Evolutionary conservation across 108 stramenopile genomes (phyloP).

Genomic region (Cyclotella choctawhatcheeana): DNA sequence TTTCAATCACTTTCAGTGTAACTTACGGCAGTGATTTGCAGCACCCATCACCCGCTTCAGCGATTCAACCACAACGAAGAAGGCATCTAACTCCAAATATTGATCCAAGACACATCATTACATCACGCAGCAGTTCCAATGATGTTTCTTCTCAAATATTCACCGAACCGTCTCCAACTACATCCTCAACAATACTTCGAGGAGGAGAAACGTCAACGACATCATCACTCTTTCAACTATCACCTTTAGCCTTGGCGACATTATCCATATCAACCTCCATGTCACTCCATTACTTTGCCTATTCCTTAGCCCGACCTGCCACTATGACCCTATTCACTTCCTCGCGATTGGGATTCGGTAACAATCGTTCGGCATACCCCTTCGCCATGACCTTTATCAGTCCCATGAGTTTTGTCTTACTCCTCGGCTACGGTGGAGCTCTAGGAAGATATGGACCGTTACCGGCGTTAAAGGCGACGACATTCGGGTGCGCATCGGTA

Average conservation of each 20-base stretch:
- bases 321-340: constrained; percentile 60
- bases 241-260: constrained; percentile 36
- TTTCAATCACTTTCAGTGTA: too few relatives aligned
- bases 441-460: constrained; percentile 29
- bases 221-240: not conserved
- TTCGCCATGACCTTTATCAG: constrained; percentile 53
- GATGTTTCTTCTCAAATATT: too few relatives aligned
- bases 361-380: constrained; percentile 40
- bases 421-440: constrained; percentile 32
- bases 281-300: constrained; percentile 51
- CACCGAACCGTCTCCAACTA: not conserved
- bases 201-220: too few relatives aligned
- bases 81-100: too few relatives aligned
- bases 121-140: too few relatives aligned
- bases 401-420: constrained; percentile 35
- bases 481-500: constrained; percentile 27
- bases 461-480: constrained; percentile 28
- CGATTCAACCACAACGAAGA: too few relatives aligned
- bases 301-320: constrained; percentile 54
- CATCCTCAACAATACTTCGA: not conserved
- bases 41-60: too few relatives aligned
- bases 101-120: too few relatives aligned
- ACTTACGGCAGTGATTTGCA: too few relatives aligned
- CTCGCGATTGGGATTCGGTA: constrained; percentile 40
- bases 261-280: constrained; percentile 53